phyloP scores from a whole-genome alignment of 495 filamentous ascomycete species.

The Astrocystis sublimbata region DNA sequence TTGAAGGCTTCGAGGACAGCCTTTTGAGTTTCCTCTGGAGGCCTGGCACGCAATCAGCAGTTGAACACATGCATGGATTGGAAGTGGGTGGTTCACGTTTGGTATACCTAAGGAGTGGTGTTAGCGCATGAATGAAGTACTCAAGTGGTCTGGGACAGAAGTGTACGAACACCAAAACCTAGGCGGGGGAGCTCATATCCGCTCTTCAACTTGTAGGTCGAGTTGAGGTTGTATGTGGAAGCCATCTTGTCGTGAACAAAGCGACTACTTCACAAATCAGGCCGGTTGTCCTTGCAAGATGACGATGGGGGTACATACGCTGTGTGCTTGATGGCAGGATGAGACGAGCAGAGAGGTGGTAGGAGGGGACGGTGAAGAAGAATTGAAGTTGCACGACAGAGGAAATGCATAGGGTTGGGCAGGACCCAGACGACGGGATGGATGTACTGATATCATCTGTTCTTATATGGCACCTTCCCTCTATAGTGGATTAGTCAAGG shows the following conservation, averaged over 20 bases:
- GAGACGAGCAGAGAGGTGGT: not conserved
- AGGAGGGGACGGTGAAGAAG: not conserved
- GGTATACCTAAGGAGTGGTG: constrained; percentile 60
- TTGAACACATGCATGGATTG: constrained; percentile 9
- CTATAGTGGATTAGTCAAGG: not conserved
- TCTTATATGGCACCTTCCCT: no score
- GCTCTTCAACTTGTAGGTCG: constrained; percentile 68
- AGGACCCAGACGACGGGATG: no score
- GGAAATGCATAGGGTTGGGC: no score
- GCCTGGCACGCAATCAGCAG: constrained; percentile 30
- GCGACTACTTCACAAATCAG: not conserved
- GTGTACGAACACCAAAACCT: constrained; percentile 68
- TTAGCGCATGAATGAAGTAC: not conserved
- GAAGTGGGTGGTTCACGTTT: constrained; percentile 61
- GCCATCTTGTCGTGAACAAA: constrained; percentile 49
- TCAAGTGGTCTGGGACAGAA: not conserved
- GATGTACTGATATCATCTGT: no score
- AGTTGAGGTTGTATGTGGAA: constrained; percentile 56
- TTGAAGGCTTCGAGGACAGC: constrained; percentile 64
- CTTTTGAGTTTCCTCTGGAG: constrained; percentile 42
- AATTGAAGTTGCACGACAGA: not conserved
- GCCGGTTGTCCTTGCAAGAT: not conserved
- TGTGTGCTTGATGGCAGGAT: not conserved
- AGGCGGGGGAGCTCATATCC: constrained; percentile 76
- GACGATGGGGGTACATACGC: not conserved